Evolutionary conservation across 1,139 yeast genomes (phyloP), one percentile per base, ranked within the genome.

Genomic region (Taphrina confusa): DNA sequence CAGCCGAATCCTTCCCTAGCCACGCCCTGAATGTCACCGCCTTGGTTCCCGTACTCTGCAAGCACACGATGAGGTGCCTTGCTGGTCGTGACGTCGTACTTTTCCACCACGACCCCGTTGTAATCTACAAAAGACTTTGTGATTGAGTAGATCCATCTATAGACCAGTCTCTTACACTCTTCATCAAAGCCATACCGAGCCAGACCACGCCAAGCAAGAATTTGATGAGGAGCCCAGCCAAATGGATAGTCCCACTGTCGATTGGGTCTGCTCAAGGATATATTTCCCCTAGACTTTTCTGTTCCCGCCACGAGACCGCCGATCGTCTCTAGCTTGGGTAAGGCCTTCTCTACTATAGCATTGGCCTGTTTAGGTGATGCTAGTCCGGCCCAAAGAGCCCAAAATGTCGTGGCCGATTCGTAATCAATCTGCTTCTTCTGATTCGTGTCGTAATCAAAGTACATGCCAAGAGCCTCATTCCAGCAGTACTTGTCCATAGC

Each of bases 151-250:
- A 89, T 75, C 98, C 98, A 92, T 63, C 96, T 79, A 70, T 88
- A 88, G 2, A 85, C 84, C 61, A 92, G 74, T 64, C 97, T 76
- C 63, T 85, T 78, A 1, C 94, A 85, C 23, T 80, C 81, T 1
- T 80, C 83, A 2, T 73, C 75, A 69, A 78, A 88, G 0, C 94
- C 95, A 70, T 92, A 92, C 61, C 84, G 81, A 33, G 72, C 70
- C 40, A 92, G 76, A 0, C 97, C 98, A 46, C 81, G 81, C 98
- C 98, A 92, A 0, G 96, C 94, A 60, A 92, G 74, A 20, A 92
- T 88, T 72, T 92, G 98, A 72, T 94, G 98, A 1, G 98, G 98
- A 0, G 98, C 97, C 98, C 98, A 92, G 3, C 97, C 98, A 70
- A 78, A 89, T 4, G 98, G 98, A 71, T 85, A 92, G 72, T 92